Evolutionary conservation across 495 filamentous ascomycete genomes (phyloP).

Genomic region (Trichocladium antarcticum): DNA sequence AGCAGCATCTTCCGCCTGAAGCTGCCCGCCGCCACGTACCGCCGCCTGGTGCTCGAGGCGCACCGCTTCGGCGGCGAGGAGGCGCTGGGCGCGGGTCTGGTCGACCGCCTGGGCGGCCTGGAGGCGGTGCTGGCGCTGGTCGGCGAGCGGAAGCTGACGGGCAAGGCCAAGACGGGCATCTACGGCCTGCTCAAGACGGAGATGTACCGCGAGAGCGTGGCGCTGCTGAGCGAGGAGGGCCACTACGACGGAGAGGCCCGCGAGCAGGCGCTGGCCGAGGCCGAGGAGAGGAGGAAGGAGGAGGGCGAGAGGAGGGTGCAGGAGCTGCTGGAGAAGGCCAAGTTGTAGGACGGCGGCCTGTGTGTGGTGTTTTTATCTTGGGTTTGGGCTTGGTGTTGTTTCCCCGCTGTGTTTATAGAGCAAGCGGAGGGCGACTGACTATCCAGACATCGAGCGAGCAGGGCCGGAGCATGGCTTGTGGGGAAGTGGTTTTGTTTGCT

Average conservation of each 20-base stretch:
- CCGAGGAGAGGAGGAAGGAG: slow-evolving; percentile 24
- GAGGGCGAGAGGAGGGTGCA: slow-evolving; percentile 34
- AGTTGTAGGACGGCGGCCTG: slow-evolving; percentile 18
- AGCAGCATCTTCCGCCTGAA: slow-evolving; percentile 62
- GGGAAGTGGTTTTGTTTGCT: not conserved
- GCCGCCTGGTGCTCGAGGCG: slow-evolving; percentile 56
- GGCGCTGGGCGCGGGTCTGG: slow-evolving; percentile 51
- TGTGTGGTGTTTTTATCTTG: too few species aligned
- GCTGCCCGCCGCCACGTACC: slow-evolving; percentile 44
- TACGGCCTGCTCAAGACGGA: slow-evolving; percentile 60
- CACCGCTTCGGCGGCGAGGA: slow-evolving; percentile 49
- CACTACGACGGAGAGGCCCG: slow-evolving; percentile 33
- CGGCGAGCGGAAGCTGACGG: slow-evolving; percentile 41
- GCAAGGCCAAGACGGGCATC: slow-evolving; percentile 49
- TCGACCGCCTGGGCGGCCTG: slow-evolving; percentile 55
- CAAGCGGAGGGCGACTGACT: too few species aligned
- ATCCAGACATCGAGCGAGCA: too few species aligned
- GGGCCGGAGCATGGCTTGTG: too few species aligned
- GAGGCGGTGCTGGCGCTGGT: slow-evolving; percentile 49
- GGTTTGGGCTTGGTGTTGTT: too few species aligned
- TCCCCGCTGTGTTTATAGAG: too few species aligned
- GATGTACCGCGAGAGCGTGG: slow-evolving; percentile 56
- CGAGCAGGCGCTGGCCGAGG: slow-evolving; percentile 30
- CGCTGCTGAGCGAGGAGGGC: slow-evolving; percentile 38
- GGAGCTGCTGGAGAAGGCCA: slow-evolving; percentile 17